Conservation (phyloP, 306 rosid genomes). For the Lathyrus tuberosus region DNA sequence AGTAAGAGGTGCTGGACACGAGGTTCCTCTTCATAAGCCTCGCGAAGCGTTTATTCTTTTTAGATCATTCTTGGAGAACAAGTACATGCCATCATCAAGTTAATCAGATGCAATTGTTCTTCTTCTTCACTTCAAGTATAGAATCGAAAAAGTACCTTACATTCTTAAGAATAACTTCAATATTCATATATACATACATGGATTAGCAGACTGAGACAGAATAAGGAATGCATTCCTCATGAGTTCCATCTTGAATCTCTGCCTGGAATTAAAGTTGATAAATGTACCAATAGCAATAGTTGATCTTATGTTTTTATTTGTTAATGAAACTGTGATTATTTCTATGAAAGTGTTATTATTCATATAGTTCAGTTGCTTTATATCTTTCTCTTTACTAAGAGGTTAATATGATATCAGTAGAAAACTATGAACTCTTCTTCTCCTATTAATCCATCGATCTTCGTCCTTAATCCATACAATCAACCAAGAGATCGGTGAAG, state of each 20-base stretch:
- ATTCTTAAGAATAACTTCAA: not conserved
- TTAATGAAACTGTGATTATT: not conserved
- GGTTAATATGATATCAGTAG: no score
- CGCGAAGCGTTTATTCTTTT: conserved; percentile 85
- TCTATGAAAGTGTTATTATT: not conserved
- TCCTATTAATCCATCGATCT: no score
- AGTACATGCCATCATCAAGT: conserved; percentile 69
- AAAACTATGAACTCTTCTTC: no score
- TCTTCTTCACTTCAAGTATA: conserved; percentile 24
- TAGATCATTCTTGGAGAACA: conserved; percentile 83
- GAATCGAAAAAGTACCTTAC: not conserved
- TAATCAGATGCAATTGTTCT: not conserved
- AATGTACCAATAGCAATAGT: not conserved
- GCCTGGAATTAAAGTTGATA: not conserved
- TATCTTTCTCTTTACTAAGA: no score
- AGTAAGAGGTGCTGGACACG: conserved; percentile 92
- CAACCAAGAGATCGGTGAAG: no score
- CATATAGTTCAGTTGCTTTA: not conserved
- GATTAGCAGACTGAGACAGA: conserved; percentile 9
- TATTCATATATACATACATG: not conserved
- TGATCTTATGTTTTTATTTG: not conserved
- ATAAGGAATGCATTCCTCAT: conserved; percentile 14
- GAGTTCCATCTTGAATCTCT: conserved; percentile 1
- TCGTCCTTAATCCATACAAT: no score
- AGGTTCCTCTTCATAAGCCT: conserved; percentile 91